phyloP scores from a whole-genome alignment of 441 rosid species.

The Kokia cookei region DNA sequence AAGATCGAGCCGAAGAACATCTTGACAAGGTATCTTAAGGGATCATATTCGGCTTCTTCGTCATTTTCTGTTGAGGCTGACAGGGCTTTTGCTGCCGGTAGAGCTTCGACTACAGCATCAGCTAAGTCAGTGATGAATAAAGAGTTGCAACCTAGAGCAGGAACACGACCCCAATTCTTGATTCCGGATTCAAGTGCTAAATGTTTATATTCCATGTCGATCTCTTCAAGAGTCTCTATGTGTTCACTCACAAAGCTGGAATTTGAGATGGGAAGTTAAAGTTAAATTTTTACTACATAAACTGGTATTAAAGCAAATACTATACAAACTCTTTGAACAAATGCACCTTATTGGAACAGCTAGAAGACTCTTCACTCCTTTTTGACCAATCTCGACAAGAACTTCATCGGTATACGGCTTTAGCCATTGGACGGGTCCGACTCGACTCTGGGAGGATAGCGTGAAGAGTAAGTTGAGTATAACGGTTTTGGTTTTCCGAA shows the following conservation, averaged over 20 bases:
- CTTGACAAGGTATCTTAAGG: constrained; percentile 43
- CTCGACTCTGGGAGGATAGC: constrained; percentile 70
- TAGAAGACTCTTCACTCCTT: constrained; percentile 87
- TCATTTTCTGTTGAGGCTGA: constrained; percentile 21
- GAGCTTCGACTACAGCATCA: constrained; percentile 85
- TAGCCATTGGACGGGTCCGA: constrained; percentile 96
- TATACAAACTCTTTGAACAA: not conserved
- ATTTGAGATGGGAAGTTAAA: constrained; percentile 1
- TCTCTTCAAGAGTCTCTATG: constrained; percentile 94
- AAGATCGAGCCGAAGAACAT: constrained; percentile 77
- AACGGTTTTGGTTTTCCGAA: not conserved
- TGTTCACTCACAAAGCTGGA: constrained; percentile 95
- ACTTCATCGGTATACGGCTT: constrained; percentile 98
- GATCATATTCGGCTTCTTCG: constrained; percentile 46
- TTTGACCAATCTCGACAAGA: constrained; percentile 89
- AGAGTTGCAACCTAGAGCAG: constrained; percentile 74
- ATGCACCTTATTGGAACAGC: constrained; percentile 90
- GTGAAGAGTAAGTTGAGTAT: not conserved
- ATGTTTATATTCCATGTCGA: constrained; percentile 86
- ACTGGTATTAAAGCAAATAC: not conserved
- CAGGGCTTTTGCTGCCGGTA: constrained; percentile 70
- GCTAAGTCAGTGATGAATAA: constrained; percentile 88
- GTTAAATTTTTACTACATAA: not conserved
- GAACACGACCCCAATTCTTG: constrained; percentile 94
- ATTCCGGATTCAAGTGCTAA: constrained; percentile 88